Evolutionary conservation across 306 rosid genomes (phyloP), one percentile per base, ranked within the genome.

Genomic region (Canavalia gladiata): DNA sequence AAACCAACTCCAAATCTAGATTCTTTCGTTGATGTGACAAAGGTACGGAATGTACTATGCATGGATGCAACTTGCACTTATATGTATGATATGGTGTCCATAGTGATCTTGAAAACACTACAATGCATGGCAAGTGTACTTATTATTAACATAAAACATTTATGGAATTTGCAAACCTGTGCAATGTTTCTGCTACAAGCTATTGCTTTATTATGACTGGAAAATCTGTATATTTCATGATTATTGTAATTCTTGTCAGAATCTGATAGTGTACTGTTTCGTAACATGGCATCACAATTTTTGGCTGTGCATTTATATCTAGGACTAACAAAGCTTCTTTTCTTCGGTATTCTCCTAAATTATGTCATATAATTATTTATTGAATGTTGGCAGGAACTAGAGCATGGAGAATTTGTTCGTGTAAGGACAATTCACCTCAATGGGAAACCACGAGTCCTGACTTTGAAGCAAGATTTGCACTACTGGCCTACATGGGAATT

Each of bases 401-500:
- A 90, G 76, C 99, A 95, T 31, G 94, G 90, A 54, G 90, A 93
- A 81, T 95, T 95, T 72, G 99, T 91, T 59, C 95, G 99, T n/a
- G 80, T 95, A 29, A 88, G 79, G 86, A 93, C 97, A 18, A 87
- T 95, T 81, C 91, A 93, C 85, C 89, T 95, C 12, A 95, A 93
- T 51, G 99, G 97, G 71, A 91, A 93, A 87, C 97, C 97, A 8
- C 88, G 94, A 50, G 97, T 95, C 49, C 87, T 95, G 65, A 91
- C 97, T 13, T 75, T 95, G 87, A 95, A 93, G 90, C 97, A 95
- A 81, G 97, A 95, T 83, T 87, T 95, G 90, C 99, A 92, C 72
- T 93, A 95, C 82, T 93, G 99, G 97, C 94, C 94, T 33, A 91
- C 97, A 1, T 95, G 97, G 97, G 97, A 95, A 59, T 81, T 93